phyloP scores from a whole-genome alignment of 306 rosid species.

The Vigna reflexopilosa region DNA sequence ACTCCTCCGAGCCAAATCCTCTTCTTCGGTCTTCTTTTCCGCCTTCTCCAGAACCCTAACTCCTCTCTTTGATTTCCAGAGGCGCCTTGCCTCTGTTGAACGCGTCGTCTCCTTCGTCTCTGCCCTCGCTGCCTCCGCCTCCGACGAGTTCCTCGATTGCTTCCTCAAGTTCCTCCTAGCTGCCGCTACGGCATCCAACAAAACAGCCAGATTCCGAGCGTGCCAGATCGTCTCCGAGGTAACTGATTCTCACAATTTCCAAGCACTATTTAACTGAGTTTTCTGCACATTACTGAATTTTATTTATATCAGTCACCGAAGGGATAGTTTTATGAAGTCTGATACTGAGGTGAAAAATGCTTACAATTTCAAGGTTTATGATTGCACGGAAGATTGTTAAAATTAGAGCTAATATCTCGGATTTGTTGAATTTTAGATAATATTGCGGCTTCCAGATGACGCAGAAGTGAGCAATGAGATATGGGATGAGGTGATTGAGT shows the following conservation, averaged over 20 bases:
- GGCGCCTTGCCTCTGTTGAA: constrained; percentile 71
- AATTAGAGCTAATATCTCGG: not conserved
- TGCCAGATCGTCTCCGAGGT: constrained; percentile 97
- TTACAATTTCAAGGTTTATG: not conserved
- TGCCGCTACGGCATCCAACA: constrained; percentile 59
- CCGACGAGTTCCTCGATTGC: constrained; percentile 67
- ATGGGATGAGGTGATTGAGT: constrained; percentile 91
- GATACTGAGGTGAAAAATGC: not conserved
- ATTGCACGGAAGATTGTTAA: not conserved
- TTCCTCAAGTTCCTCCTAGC: constrained; percentile 75
- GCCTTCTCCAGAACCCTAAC: constrained; percentile 69
- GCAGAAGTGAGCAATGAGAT: constrained; percentile 87
- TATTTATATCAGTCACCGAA: not conserved
- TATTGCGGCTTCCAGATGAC: constrained; percentile 90
- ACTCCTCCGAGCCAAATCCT: constrained; percentile 64
- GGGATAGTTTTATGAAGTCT: not conserved
- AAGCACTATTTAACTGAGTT: not conserved
- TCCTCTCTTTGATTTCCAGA: constrained; percentile 74
- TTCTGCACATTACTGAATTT: not conserved
- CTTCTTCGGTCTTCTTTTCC: constrained; percentile 61
- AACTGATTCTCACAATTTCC: not conserved
- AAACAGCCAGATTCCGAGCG: constrained; percentile 78
- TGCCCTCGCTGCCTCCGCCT: constrained; percentile 52
- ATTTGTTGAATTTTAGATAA: constrained; percentile 63
- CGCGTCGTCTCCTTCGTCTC: constrained; percentile 80